A percentile compares a stretch with the other conserved stretches of the same genome.
Conservation (phyloP, 306 rosid species). For the Phaseolus lunatus region DNA sequence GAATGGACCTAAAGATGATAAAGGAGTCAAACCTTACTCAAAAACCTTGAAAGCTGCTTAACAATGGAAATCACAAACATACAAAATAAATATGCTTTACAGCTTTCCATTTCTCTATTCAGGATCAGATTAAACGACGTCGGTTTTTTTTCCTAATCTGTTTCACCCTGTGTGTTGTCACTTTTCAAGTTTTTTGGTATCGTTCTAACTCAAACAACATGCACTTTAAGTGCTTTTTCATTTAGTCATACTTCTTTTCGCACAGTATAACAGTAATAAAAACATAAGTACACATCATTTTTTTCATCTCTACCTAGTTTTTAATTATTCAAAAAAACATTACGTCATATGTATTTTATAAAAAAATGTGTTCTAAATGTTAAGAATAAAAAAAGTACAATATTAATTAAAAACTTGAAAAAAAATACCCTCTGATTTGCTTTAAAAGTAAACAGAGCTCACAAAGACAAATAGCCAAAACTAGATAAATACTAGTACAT, state of each 20-base stretch:
- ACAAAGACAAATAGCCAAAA: not conserved
- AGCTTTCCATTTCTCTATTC: conserved; percentile 19
- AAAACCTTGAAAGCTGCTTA: conserved; percentile 41
- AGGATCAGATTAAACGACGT: conserved; percentile 10
- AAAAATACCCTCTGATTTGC: too few relatives aligned
- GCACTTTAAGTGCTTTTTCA: conserved; percentile 10
- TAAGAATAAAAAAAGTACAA: too few relatives aligned
- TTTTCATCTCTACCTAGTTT: too few relatives aligned
- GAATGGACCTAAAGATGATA: conserved; percentile 32
- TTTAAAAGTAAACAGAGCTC: not conserved
- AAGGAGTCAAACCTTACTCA: conserved; percentile 41
- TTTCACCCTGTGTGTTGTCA: conserved; percentile 25
- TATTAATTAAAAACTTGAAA: too few relatives aligned
- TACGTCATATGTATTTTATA: too few relatives aligned
- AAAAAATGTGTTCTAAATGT: too few relatives aligned
- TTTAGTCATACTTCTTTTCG: not conserved
- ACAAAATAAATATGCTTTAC: conserved; percentile 12
- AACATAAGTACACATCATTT: too few relatives aligned
- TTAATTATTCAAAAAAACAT: too few relatives aligned
- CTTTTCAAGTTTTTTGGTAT: not conserved
- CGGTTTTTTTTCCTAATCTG: conserved; percentile 4
- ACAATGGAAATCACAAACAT: conserved; percentile 32
- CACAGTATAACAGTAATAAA: too few relatives aligned
- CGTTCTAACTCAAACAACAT: conserved; percentile 22
- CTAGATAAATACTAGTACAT: not conserved